Evolutionary conservation across 2,329 filamentous ascomycete genomes (phyloP).

Genomic region (Zasmidium angulare): DNA sequence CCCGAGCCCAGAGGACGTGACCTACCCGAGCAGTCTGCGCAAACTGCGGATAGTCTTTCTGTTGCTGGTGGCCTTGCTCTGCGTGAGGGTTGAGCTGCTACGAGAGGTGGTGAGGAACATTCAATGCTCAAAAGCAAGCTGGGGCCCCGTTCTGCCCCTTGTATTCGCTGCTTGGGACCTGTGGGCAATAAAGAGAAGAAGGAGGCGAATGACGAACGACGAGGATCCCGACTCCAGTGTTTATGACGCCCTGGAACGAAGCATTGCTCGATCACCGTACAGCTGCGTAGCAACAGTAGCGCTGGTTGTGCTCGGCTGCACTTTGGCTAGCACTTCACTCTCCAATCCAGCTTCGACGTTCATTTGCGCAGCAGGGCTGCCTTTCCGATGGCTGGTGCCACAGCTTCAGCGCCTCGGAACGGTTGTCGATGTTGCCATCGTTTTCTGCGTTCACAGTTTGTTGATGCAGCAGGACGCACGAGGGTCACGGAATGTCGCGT

Average conservation of each 20-base stretch:
- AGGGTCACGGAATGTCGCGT: conserved; percentile 10
- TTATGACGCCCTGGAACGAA: conserved; percentile 34
- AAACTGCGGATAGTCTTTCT: conserved; percentile 30
- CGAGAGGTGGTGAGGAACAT: conserved; percentile 42
- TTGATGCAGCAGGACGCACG: conserved; percentile 19
- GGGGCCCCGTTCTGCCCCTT: conserved; percentile 31
- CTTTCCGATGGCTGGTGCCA: conserved; percentile 37
- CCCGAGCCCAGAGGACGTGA: conserved; percentile 21
- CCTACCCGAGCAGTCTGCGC: conserved; percentile 27
- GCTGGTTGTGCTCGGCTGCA: conserved; percentile 41
- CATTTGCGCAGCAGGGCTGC: conserved; percentile 47
- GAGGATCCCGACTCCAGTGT: conserved; percentile 28
- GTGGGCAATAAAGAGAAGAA: conserved; percentile 21
- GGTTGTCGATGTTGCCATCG: conserved; percentile 43
- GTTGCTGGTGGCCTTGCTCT: conserved; percentile 32
- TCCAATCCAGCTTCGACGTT: conserved; percentile 46
- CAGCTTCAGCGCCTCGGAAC: conserved; percentile 40
- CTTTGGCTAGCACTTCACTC: conserved; percentile 38
- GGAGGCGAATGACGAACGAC: conserved; percentile 7
- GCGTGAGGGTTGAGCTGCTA: conserved; percentile 39
- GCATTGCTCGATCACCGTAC: conserved; percentile 36
- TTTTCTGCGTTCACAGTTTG: conserved; percentile 35
- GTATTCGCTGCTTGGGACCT: conserved; percentile 30
- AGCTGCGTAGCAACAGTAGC: conserved; percentile 41
- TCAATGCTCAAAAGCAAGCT: conserved; percentile 42